Percentiles rank a stretch among this genome's conserved stretches.
phyloP scores from a whole-genome alignment of 306 rosid species.

The Acacia crassicarpa region DNA sequence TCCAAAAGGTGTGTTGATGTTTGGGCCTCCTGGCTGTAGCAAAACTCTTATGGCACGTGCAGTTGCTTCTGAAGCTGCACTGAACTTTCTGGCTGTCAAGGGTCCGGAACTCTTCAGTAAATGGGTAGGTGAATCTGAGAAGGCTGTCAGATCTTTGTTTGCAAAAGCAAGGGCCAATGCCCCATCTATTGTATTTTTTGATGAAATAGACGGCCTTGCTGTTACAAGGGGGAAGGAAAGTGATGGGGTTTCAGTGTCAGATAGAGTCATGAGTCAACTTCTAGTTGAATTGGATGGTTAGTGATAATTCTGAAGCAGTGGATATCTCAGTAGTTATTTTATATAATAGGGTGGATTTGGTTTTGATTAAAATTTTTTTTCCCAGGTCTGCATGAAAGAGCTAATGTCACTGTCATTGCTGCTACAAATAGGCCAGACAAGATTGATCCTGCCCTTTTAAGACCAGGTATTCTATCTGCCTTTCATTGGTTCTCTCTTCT shows the following conservation, averaged over 20 bases:
- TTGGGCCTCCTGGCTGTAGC: conserved; percentile 99
- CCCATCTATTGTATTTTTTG: conserved; percentile 88
- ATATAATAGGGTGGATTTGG: neutral
- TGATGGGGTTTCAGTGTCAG: conserved; percentile 89
- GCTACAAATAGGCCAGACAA: conserved; percentile 96
- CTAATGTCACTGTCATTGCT: conserved; percentile 81
- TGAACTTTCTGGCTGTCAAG: conserved; percentile 90
- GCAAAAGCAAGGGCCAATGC: conserved; percentile 97
- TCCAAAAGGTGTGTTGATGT: conserved; percentile 80
- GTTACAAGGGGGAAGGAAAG: conserved; percentile 79
- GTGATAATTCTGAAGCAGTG: conserved; percentile 39
- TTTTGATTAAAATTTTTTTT: conserved; percentile 19
- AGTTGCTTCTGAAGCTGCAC: conserved; percentile 86
- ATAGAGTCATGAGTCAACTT: conserved; percentile 91
- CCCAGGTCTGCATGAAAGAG: conserved; percentile 84
- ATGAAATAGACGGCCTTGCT: conserved; percentile 93
- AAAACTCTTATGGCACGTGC: conserved; percentile 97
- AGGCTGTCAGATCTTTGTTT: conserved; percentile 86
- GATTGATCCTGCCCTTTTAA: conserved; percentile 83
- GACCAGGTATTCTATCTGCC: conserved; percentile 65
- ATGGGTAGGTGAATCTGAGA: conserved; percentile 99
- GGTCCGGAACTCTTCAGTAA: conserved; percentile 97
- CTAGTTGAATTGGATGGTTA: conserved; percentile 90
- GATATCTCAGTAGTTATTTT: conserved; percentile 17
- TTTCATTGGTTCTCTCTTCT: neutral